phyloP scores from a whole-genome alignment of 208 protist species.

The Leptomonas seymouri region DNA sequence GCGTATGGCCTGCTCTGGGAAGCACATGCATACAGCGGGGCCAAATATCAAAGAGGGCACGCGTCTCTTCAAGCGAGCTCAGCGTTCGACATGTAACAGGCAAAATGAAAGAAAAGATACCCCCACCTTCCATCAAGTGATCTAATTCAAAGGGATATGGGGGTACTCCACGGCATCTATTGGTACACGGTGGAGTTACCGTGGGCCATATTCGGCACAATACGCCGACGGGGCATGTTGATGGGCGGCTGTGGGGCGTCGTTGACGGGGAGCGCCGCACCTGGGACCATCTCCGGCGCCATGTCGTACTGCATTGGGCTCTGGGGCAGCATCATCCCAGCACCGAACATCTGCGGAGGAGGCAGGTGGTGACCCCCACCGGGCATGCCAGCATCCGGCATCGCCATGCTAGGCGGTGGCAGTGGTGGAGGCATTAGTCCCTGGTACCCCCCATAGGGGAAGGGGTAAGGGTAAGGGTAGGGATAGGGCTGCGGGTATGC shows the following conservation, averaged over 20 bases:
- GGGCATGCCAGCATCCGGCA: neutral
- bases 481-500: slow-evolving; percentile 4
- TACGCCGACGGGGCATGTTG: slow-evolving; percentile 33
- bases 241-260: neutral
- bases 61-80: neutral
- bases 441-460: slow-evolving; percentile 4
- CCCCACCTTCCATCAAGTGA: neutral
- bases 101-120: neutral
- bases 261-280: neutral
- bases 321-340: slow-evolving; percentile 13
- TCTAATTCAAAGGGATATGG: slow-evolving; percentile 2
- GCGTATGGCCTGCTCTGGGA: too few species aligned
- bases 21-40: too few species aligned
- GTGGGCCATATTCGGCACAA: slow-evolving; percentile 2
- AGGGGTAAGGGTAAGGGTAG: slow-evolving; percentile 16
- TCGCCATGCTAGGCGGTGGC: neutral
- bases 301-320: slow-evolving; percentile 3
- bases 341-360: slow-evolving; percentile 32
- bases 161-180: neutral
- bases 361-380: slow-evolving; percentile 9
- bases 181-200: slow-evolving; percentile 9
- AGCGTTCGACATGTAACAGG: neutral
- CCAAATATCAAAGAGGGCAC: neutral
- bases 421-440: neutral
- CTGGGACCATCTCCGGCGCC: neutral